phyloP scores from a whole-genome alignment of 768 basidiomycete species.

The Podaxis sp. region DNA sequence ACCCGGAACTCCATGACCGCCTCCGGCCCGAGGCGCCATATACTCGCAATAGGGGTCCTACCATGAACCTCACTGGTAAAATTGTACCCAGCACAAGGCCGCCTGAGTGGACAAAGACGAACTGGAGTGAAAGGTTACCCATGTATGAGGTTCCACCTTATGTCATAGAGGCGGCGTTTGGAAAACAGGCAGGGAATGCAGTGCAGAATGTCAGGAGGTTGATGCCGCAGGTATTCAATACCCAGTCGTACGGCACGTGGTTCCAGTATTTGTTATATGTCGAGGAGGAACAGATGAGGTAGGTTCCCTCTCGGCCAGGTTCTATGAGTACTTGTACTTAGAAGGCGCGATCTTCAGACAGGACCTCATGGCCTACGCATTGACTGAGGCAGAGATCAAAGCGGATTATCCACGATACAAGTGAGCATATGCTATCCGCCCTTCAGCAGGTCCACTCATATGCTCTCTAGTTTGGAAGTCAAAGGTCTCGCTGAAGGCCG shows the following conservation, averaged over 20 bases:
- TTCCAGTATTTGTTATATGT: constrained; percentile 48
- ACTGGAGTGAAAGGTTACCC: constrained; percentile 34
- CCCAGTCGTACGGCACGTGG: constrained; percentile 40
- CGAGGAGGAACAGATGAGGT: constrained; percentile 52
- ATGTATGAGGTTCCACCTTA: constrained; percentile 31
- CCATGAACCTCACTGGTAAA: constrained; percentile 28
- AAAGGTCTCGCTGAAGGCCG: constrained; percentile 58
- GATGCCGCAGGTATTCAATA: constrained; percentile 36
- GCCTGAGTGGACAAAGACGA: constrained; percentile 37
- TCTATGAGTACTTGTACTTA: constrained; percentile 15
- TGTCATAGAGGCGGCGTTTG: constrained; percentile 30
- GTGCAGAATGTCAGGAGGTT: constrained; percentile 27
- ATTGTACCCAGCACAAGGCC: constrained; percentile 39
- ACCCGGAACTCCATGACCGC: constrained; percentile 45
- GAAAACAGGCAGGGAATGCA: constrained; percentile 19
- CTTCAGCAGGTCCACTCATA: neutral
- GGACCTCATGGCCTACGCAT: constrained; percentile 37
- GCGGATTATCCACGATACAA: constrained; percentile 41
- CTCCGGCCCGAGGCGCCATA: constrained; percentile 49
- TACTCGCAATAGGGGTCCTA: constrained; percentile 23
- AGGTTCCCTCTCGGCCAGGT: constrained; percentile 16
- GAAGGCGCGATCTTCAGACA: constrained; percentile 24
- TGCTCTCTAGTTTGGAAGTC: constrained; percentile 41
- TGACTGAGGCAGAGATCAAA: constrained; percentile 35
- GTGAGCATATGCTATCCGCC: constrained; percentile 27